Evolutionary conservation across 2,329 filamentous ascomycete species (phyloP).

Genomic region (Chrysoporthe cubensis): DNA sequence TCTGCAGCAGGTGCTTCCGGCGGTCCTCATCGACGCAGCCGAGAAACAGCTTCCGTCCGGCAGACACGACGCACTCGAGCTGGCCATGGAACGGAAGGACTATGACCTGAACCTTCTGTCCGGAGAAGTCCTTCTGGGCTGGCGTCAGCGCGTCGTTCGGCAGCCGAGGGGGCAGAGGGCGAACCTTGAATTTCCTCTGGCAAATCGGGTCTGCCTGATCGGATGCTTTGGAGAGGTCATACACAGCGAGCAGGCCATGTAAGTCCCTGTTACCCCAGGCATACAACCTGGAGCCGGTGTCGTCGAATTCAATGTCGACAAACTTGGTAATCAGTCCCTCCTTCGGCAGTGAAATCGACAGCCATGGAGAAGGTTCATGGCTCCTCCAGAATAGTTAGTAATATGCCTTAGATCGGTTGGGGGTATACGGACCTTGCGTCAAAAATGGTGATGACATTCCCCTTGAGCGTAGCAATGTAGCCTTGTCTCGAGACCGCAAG

Average conservation of each 20-base stretch:
- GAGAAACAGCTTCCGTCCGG: constrained; percentile 13
- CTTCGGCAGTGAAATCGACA: background rate
- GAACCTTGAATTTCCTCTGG: constrained; percentile 16
- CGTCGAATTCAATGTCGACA: constrained; percentile 16
- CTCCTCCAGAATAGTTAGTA: background rate
- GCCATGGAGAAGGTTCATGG: background rate
- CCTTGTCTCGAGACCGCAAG: constrained; percentile 18
- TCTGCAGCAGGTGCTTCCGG: background rate
- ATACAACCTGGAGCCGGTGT: constrained; percentile 9
- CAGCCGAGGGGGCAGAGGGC: background rate
- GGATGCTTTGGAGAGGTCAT: background rate
- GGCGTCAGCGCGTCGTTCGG: background rate
- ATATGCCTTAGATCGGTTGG: too few species aligned
- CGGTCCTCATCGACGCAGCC: constrained; percentile 10
- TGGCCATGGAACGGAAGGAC: constrained; percentile 4
- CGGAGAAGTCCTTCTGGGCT: constrained; percentile 8
- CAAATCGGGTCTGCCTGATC: background rate
- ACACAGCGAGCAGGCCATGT: constrained; percentile 7
- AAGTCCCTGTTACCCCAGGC: constrained; percentile 17
- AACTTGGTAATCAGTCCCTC: constrained; percentile 11
- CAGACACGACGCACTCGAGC: constrained; percentile 15
- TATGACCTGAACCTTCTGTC: constrained; percentile 11
- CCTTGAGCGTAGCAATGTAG: constrained; percentile 11
- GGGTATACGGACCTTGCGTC: constrained; percentile 10
- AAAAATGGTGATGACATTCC: constrained; percentile 16